phyloP scores from a whole-genome alignment of 2,329 filamentous ascomycete genomes.

The Lecanicillium sp. region DNA sequence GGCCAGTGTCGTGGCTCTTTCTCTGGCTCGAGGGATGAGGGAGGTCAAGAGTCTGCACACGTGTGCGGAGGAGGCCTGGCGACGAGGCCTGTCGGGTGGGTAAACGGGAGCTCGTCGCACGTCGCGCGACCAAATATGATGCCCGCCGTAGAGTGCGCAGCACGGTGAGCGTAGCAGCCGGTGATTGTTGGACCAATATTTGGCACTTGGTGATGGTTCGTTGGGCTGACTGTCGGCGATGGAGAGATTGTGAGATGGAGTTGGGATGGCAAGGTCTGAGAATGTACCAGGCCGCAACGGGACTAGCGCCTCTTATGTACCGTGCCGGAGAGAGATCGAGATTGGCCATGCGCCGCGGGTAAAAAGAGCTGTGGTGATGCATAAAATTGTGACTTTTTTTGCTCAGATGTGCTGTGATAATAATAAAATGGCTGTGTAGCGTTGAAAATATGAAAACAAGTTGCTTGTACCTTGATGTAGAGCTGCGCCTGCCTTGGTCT shows the following conservation, averaged over 20 bases:
- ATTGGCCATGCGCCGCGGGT: conserved; percentile 1
- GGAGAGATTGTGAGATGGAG: conserved; percentile 10
- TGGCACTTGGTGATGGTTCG: conserved; percentile 2
- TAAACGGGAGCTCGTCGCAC: conserved; percentile 3
- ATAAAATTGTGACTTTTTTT: not conserved
- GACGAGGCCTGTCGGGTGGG: not conserved
- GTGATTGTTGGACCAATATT: conserved; percentile 1
- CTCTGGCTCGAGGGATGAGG: conserved; percentile 1
- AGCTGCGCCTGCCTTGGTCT: too few relatives aligned
- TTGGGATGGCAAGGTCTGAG: conserved; percentile 7
- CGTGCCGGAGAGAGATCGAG: not conserved
- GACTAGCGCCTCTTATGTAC: conserved; percentile 7
- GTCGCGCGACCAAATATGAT: conserved; percentile 5
- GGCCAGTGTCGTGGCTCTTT: conserved; percentile 2
- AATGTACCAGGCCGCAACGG: conserved; percentile 7
- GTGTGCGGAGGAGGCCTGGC: conserved; percentile 4
- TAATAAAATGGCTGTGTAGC: too few relatives aligned
- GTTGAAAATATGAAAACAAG: too few relatives aligned
- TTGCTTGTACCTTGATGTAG: too few relatives aligned
- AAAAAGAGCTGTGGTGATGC: not conserved
- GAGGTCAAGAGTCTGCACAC: conserved; percentile 1
- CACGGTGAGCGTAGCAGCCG: not conserved
- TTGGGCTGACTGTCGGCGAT: conserved; percentile 1
- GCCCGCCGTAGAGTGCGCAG: conserved; percentile 11
- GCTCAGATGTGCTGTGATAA: not conserved